A percentile compares a stretch with the other conserved stretches of the same genome.
Evolutionary conservation across 805 yeast species (phyloP).

Genomic region (Candida ovalis): DNA sequence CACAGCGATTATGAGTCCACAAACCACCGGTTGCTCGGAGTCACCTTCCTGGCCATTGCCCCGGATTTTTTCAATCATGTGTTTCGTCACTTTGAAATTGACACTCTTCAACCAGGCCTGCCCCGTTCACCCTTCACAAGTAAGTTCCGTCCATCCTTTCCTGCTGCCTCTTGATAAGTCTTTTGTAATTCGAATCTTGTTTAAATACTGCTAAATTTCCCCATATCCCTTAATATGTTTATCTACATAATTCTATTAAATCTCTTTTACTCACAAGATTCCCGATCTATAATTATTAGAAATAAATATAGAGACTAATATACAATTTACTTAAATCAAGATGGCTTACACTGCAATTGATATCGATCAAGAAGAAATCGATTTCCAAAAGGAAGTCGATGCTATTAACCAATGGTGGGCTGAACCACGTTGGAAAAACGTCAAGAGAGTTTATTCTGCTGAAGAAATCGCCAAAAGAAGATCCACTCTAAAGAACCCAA

Average conservation of each 20-base stretch:
- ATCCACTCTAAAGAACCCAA: conserved; percentile 68
- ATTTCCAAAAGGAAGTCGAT: conserved; percentile 63
- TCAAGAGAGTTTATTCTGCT: conserved; percentile 84
- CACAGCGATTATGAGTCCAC: no score
- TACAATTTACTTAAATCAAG: neutral
- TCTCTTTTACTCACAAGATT: no score
- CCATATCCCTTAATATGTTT: neutral
- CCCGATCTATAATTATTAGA: no score
- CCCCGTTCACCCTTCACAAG: neutral
- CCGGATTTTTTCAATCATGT: neutral
- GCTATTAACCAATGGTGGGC: conserved; percentile 89
- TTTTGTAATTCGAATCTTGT: neutral
- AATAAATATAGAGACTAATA: no score
- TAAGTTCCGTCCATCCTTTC: neutral
- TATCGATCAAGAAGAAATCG: conserved; percentile 57
- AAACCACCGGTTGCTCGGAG: neutral
- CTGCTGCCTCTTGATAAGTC: neutral
- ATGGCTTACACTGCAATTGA: conserved; percentile 56
- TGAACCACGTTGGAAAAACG: conserved; percentile 84
- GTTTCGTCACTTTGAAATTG: no score
- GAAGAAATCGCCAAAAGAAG: conserved; percentile 88
- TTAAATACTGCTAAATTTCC: neutral
- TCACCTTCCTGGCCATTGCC: neutral
- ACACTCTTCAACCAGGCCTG: no score
- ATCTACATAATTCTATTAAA: neutral